These are phyloP conservation scores for Adansonia gregorii DNA, from an alignment of 441 rosid genomes.

Conservation along the genomic window DNA sequence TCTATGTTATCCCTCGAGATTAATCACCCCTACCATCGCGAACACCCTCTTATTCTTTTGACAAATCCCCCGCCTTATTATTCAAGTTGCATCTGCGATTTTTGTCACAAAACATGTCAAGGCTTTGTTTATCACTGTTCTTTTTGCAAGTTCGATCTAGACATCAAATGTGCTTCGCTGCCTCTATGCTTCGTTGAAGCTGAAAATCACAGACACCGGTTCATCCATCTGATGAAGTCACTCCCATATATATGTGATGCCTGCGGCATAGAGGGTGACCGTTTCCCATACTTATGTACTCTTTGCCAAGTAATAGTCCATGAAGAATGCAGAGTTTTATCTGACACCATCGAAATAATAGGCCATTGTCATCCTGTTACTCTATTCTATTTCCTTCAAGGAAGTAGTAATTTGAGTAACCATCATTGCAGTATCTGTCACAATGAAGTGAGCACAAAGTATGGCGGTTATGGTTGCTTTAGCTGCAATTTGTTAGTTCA, in stretches of 20 bases:
- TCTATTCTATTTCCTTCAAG: constrained; percentile 9
- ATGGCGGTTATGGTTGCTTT: constrained; percentile 15
- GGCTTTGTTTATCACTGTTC: constrained; percentile 12
- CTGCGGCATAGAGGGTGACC: neutral
- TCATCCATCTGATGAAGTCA: constrained; percentile 14
- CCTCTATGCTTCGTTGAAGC: neutral
- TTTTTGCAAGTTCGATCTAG: constrained; percentile 14
- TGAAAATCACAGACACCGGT: neutral
- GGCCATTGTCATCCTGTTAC: neutral
- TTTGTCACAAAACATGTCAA: constrained; percentile 2
- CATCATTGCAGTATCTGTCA: neutral
- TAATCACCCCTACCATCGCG: neutral
- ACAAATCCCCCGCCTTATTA: neutral
- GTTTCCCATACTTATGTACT: neutral
- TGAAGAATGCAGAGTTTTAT: constrained; percentile 7
- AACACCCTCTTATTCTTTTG: constrained; percentile 15
- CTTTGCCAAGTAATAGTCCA: constrained; percentile 19
- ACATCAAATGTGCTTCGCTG: constrained; percentile 15
- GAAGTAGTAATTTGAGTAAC: neutral
- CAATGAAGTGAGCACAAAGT: neutral
- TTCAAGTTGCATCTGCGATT: neutral
- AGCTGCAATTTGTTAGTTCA: neutral
- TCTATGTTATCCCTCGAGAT: neutral
- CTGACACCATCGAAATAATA: neutral
- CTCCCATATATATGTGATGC: neutral